Base-by-base conservation (phyloP, 2,329 filamentous ascomycete genomes). In the Ophiobolus disseminans region DNA sequence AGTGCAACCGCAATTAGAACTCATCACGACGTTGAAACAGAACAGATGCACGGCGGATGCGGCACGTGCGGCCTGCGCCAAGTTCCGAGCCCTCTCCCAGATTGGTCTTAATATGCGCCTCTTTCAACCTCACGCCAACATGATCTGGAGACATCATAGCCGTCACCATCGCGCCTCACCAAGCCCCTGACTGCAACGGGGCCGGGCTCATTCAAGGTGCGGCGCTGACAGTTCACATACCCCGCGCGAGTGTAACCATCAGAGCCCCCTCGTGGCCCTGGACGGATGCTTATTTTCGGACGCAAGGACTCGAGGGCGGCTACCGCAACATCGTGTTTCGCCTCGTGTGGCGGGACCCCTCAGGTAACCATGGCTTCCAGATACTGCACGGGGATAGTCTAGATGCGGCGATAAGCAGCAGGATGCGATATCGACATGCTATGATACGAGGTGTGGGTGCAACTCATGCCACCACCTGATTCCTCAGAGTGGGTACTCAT, bases 171-270 rank as follows among this genome's bases (percentile, higher is more conserved):
- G 21, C n/a, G n/a, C n/a, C n/a, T n/a, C n/a, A n/a, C n/a, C n/a
- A n/a, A n/a, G n/a, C n/a, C n/a, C n/a, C n/a, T n/a, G n/a, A n/a
- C n/a, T n/a, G n/a, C n/a, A n/a, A n/a, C n/a, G n/a, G n/a, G n/a
- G n/a, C n/a, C n/a, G n/a, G n/a, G n/a, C n/a, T 7, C n/a, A 25
- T 41, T 40, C 39, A 40, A 45, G 19, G 36, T 34, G 31, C 36
- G 40, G 40, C 28, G 45, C 46, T 53, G 55, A 53, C 50, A 48
- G 49, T 46, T 51, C 52, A 50, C 48, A 45, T 55, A 57, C 51
- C 58, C 50, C 56, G 45, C 61, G 50, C 41, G 45, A 51, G 55
- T 63, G 64, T 58, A 57, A 66, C 60, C 61, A 50, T 45, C 50
- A 55, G 53, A 45, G 48, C 50, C 42, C 36, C 49, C 48, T 55